A percentile compares a stretch with the other conserved stretches of the same genome.
These are phyloP conservation scores for Nepenthes gracilis DNA, from an alignment of 148 eudicot genomes.

Conservation along the genomic window DNA sequence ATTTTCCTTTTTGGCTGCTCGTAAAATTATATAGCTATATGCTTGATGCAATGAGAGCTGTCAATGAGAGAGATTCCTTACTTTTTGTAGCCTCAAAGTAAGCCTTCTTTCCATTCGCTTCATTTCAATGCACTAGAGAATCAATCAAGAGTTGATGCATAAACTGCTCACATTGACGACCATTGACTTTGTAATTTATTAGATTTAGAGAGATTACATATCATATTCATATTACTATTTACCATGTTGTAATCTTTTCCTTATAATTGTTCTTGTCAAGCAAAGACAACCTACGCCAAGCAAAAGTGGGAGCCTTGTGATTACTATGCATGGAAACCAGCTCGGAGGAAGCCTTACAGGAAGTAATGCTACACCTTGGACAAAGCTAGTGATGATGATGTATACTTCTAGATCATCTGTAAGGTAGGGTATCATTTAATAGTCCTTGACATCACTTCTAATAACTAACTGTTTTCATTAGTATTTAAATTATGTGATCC, in stretches of 20 bases:
- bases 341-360: constrained; percentile 38
- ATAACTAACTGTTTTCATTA: too few relatives aligned
- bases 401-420: constrained; percentile 66
- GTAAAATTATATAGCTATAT: constrained; percentile 42
- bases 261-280: constrained; percentile 46
- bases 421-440: constrained; percentile 43
- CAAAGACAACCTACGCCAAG: constrained; percentile 90
- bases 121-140: background rate
- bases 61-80: constrained; percentile 41
- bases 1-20: background rate
- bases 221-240: background rate
- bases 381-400: constrained; percentile 69
- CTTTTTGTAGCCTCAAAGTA: constrained; percentile 47
- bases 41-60: constrained; percentile 76
- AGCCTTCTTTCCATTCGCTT: too few relatives aligned
- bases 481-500: too few relatives aligned
- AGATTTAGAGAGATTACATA: background rate
- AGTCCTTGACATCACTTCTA: too few relatives aligned
- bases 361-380: constrained; percentile 47
- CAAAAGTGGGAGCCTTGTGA: constrained; percentile 43
- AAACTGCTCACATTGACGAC: too few relatives aligned
- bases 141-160: background rate
- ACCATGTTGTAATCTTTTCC: background rate
- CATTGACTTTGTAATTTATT: constrained; percentile 1
- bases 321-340: constrained; percentile 38